Base-by-base conservation (phyloP, 768 basidiomycete species). In the Obba rivulosa region DNA sequence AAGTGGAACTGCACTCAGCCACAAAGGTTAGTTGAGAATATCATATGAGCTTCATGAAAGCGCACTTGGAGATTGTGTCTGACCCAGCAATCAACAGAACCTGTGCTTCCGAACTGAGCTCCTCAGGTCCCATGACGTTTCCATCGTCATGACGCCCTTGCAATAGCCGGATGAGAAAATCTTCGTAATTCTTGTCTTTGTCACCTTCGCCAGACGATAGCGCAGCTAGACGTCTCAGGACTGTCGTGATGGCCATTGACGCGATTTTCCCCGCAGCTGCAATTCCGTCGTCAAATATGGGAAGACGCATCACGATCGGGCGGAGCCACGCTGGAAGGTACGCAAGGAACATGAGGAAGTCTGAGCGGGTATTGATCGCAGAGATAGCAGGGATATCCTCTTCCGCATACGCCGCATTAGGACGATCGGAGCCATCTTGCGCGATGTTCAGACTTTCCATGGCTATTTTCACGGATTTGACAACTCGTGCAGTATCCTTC, bases 401-500 rank as follows among this genome's bases (percentile, higher is more conserved):
- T 13, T 31, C 13, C 28, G 5, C 28, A 16, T 8, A 34, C 13
- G 13, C n/a, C 16, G 16, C 17, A 31, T 7, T 31, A 9, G 8
- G 4, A 9, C 36, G 34, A 8, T 40, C 46, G 10, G 13, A 11
- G 23, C n/a, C 8, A 8, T 43, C 22, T 14, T 20, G 17, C 18
- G 43, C 65, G 3, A 65, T 71, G 23, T 79, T 80, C 40, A 81
- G 83, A 3, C 75, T 73, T 5, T 72, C 62, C 69, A 83, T 78
- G 3, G 74, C 80, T 11, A 68, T 69, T 41, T 71, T 53, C 31
- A 75, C 76, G 35, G 75, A 69, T 13, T 70, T 74, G 8, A 83
- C 81, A 0, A 86, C 81, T 3, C 77, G 68, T 2, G 83, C 86
- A 14, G 75, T 69, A 57, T 92, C 89, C 44, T 78, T 78, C 14